Percentiles rank a stretch among this genome's conserved stretches.
phyloP scores from a whole-genome alignment of 164 flowering plant species.

The Magnolia changhungtana region DNA sequence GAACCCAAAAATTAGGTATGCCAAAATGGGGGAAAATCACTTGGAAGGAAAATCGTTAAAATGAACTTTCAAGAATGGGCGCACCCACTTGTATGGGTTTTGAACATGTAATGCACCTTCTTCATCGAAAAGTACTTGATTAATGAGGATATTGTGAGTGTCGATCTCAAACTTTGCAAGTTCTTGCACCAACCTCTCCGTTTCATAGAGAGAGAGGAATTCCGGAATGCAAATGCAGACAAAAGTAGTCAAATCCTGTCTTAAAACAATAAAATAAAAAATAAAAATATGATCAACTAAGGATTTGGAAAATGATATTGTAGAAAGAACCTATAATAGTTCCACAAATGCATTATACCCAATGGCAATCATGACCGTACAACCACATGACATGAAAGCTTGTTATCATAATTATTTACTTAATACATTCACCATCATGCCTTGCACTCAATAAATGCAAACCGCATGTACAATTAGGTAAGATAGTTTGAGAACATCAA shows the following conservation, averaged over 20 bases:
- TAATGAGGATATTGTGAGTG: constrained; percentile 90
- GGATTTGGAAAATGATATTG: not conserved
- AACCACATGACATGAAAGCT: not conserved
- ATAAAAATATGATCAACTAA: not conserved
- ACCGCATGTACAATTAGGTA: too few species aligned
- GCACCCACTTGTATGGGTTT: not conserved
- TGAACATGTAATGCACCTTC: constrained; percentile 52
- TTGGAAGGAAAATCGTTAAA: not conserved
- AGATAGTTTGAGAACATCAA: too few species aligned
- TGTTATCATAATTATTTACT: not conserved
- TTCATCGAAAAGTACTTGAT: constrained; percentile 86
- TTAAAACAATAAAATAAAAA: not conserved
- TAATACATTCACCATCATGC: not conserved
- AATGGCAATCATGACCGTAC: not conserved
- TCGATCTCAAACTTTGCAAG: constrained; percentile 93
- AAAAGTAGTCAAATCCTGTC: constrained; percentile 94
- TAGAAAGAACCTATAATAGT: not conserved
- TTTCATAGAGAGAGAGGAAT: constrained; percentile 95
- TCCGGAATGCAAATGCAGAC: constrained; percentile 98
- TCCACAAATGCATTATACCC: not conserved
- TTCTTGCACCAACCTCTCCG: constrained; percentile 97
- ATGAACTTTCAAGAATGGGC: not conserved
- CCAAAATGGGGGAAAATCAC: not conserved
- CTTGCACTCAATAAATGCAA: not conserved
- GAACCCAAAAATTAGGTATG: not conserved